Base-by-base conservation (phyloP, 2,329 filamentous ascomycete genomes). In the Colletotrichum tofieldiae region DNA sequence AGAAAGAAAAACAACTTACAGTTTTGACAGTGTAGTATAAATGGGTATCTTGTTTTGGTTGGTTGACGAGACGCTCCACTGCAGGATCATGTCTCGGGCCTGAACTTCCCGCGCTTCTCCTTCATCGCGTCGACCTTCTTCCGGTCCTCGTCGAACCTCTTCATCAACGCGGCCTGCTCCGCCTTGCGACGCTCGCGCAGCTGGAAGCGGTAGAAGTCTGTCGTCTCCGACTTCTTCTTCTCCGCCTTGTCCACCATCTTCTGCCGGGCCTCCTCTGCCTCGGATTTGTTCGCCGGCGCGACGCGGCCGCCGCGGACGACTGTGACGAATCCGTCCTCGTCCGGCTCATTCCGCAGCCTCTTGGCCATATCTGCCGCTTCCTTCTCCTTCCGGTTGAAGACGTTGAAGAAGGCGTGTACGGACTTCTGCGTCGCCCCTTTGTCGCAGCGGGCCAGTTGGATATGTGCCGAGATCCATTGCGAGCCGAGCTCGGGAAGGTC, bases 281-380 rank as follows among this genome's bases (percentile, higher is more conserved):
- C 94, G 76, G 92, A 92, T 73, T 91, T 88, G 66, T 92, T 89
- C 1, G 93, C 95, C 1, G 94, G 91, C n/a, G 92, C 93, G 8
- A 87, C 87, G 70, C 92, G 86, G 49, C 93, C 93, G 35, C 95
- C 95, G 66, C 93, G 89, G 1, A 92, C 93, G 32, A 99, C 96
- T 4, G 95, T 98, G 60, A 98, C 89, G 80, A 99, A 99, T 2
- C 96, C 96, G 81, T 99, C 96, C 78, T 94, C 95, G 81, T 99
- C 96, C 0, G 96, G 94, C 77, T 94, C 92, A 76, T 93, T 92
- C 73, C 94, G 91, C 73, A 92, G 85, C 67, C 89, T 85, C 83
- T 90, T 91, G 79, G 84, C 93, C 79, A 86, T 87, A 83, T 85
- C 91, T 75, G 78, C 88, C 76, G 86, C 92, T 82, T 86, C 92